Percentiles rank a stretch among this genome's conserved stretches.
phyloP scores from a whole-genome alignment of 2,329 filamentous ascomycete genomes.

The Fusarium subtropicale region DNA sequence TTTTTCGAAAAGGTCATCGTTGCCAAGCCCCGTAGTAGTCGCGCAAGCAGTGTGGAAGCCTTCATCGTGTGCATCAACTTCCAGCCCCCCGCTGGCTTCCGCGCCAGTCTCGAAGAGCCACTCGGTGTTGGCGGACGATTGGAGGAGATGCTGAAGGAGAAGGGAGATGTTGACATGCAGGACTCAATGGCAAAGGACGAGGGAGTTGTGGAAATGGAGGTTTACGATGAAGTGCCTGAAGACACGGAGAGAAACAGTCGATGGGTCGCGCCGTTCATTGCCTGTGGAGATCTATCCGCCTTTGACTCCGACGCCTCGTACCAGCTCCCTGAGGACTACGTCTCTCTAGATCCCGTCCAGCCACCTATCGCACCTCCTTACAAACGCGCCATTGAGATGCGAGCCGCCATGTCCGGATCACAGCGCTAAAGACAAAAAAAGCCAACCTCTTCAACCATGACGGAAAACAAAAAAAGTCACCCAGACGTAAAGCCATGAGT shows the following conservation, averaged over 20 bases:
- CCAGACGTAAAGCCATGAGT: conserved; percentile 20
- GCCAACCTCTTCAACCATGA: conserved; percentile 18
- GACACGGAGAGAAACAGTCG: conserved; percentile 58
- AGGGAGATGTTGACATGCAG: conserved; percentile 57
- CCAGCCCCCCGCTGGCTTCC: conserved; percentile 79
- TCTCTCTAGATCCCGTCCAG: conserved; percentile 91
- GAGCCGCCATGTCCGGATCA: conserved; percentile 52
- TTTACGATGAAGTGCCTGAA: conserved; percentile 59
- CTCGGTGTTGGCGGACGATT: conserved; percentile 72
- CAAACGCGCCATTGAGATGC: conserved; percentile 85
- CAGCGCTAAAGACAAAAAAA: conserved; percentile 40
- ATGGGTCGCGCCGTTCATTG: conserved; percentile 96
- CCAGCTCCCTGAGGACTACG: conserved; percentile 84
- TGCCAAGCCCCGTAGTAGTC: conserved; percentile 91
- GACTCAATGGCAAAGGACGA: conserved; percentile 50
- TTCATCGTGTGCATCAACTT: conserved; percentile 97
- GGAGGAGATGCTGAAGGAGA: conserved; percentile 61
- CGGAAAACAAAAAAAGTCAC: conserved; percentile 10
- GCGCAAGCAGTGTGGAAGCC: conserved; percentile 96
- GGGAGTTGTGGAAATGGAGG: conserved; percentile 60
- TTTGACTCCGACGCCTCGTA: conserved; percentile 98
- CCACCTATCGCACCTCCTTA: conserved; percentile 97
- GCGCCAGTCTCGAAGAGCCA: conserved; percentile 79
- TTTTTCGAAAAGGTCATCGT: conserved; percentile 89
- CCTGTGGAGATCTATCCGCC: conserved; percentile 94